Conservation (phyloP, 2,329 filamentous ascomycete genomes). For the Claviceps sp. region DNA sequence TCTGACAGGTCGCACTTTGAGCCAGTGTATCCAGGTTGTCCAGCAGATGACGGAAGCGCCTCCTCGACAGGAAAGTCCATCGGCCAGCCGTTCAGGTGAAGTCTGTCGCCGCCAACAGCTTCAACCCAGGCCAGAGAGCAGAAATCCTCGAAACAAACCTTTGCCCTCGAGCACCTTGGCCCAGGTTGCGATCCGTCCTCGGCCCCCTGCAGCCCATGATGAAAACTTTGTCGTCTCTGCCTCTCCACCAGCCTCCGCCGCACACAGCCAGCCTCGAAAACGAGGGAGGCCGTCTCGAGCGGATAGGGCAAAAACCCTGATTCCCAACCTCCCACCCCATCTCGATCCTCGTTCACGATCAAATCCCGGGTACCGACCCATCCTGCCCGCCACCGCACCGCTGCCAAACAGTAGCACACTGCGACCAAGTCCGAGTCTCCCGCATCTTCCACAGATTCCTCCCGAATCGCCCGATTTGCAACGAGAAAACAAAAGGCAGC, state of each 20-base stretch:
- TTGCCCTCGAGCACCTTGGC: conserved; percentile 1
- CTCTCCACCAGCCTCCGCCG: not conserved
- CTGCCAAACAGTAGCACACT: not conserved
- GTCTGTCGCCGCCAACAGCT: conserved; percentile 8
- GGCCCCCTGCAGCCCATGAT: conserved; percentile 8
- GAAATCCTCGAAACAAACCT: not conserved
- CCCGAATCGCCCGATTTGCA: not conserved
- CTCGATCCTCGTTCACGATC: conserved; percentile 18
- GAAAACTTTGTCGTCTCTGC: not conserved
- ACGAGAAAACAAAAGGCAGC: conserved; percentile 4
- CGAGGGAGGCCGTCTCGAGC: conserved; percentile 32
- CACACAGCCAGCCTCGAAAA: conserved; percentile 20
- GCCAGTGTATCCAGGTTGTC: conserved; percentile 29
- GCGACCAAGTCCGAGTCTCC: not conserved
- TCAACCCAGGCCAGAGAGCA: not conserved
- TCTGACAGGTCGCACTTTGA: conserved; percentile 31
- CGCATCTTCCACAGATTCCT: not conserved
- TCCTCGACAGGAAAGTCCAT: conserved; percentile 21
- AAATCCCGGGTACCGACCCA: conserved; percentile 3
- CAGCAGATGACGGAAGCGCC: conserved; percentile 23
- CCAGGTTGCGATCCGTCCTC: conserved; percentile 12
- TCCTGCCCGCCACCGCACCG: conserved; percentile 8
- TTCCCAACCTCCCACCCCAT: conserved; percentile 19
- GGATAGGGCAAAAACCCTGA: conserved; percentile 23
- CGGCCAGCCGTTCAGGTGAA: conserved; percentile 20